phyloP scores from a whole-genome alignment of 805 yeast species.

The Monosporozyma aerobia region DNA sequence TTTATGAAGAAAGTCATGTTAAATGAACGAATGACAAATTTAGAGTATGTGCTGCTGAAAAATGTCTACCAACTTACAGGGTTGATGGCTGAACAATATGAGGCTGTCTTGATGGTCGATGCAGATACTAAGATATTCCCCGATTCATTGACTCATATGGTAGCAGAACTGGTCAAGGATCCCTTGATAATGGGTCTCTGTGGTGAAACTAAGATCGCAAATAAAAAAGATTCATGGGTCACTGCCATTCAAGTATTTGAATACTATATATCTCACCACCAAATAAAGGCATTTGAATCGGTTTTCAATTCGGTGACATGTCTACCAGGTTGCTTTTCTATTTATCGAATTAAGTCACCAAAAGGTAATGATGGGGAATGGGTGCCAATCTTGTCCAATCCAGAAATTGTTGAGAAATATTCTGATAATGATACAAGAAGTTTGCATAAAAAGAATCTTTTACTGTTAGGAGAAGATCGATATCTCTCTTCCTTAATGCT shows the following conservation, averaged over 20 bases:
- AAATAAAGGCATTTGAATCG: slow-evolving; percentile 89
- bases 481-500: slow-evolving; percentile 78
- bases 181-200: slow-evolving; percentile 86
- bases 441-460: slow-evolving; percentile 75
- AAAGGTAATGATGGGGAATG: slow-evolving; percentile 71
- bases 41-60: slow-evolving; percentile 69
- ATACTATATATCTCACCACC: slow-evolving; percentile 88
- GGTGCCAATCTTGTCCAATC: slow-evolving; percentile 90
- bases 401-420: slow-evolving; percentile 87
- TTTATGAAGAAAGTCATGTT: slow-evolving; percentile 80
- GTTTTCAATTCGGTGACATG: slow-evolving; percentile 92
- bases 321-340: slow-evolving; percentile 89
- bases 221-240: slow-evolving; percentile 77
- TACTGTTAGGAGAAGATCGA: slow-evolving; percentile 85
- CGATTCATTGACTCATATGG: slow-evolving; percentile 82
- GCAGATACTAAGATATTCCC: slow-evolving; percentile 88
- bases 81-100: slow-evolving; percentile 73
- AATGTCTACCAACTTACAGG: slow-evolving; percentile 80
- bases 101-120: slow-evolving; percentile 82
- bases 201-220: slow-evolving; percentile 89
- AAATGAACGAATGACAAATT: slow-evolving; percentile 89
- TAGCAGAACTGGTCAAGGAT: slow-evolving; percentile 79
- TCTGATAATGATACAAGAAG: slow-evolving; percentile 79
- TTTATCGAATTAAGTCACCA: slow-evolving; percentile 86
- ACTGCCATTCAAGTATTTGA: slow-evolving; percentile 91